Evolutionary conservation across 331 rosid species (phyloP).

Genomic region (Dryas integrifolia): DNA sequence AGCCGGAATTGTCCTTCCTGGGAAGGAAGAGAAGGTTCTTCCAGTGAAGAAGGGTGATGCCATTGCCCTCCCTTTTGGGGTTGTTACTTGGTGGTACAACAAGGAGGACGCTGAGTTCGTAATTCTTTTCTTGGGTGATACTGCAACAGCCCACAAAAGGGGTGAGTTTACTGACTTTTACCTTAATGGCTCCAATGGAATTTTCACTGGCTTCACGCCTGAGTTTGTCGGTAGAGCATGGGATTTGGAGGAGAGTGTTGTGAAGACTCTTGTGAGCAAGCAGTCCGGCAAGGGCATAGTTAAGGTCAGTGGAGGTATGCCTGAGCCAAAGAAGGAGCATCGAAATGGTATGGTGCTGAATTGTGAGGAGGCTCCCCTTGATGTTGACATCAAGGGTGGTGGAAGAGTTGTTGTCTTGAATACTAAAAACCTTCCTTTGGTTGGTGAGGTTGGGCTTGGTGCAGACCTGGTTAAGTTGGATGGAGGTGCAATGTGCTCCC

Average conservation of each 20-base stretch:
- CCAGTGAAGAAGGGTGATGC: slow-evolving; percentile 82
- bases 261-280: slow-evolving; percentile 52
- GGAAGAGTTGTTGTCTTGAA: slow-evolving; percentile 82
- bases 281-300: slow-evolving; percentile 65
- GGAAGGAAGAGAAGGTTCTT: slow-evolving; percentile 65
- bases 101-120: slow-evolving; percentile 64
- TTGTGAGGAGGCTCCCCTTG: slow-evolving; percentile 69
- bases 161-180: slow-evolving; percentile 75
- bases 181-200: slow-evolving; percentile 65
- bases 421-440: slow-evolving; percentile 79
- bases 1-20: slow-evolving; percentile 70
- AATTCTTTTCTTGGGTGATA: slow-evolving; percentile 74
- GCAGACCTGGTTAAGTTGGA: slow-evolving; percentile 80
- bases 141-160: slow-evolving; percentile 69
- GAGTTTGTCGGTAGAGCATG: slow-evolving; percentile 80
- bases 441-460: slow-evolving; percentile 72
- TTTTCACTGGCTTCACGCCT: slow-evolving; percentile 66
- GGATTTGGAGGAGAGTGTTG: slow-evolving; percentile 64
- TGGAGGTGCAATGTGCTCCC: slow-evolving; percentile 78
- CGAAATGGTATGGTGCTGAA: slow-evolving; percentile 63
- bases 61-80: slow-evolving; percentile 79
- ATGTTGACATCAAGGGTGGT: slow-evolving; percentile 63
- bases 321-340: slow-evolving; percentile 54
- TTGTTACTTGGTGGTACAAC: slow-evolving; percentile 83
- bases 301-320: slow-evolving; percentile 45